These are phyloP conservation scores for Paradendryphiella salina DNA, from an alignment of 2,329 filamentous ascomycete species.

Conservation along the genomic window DNA sequence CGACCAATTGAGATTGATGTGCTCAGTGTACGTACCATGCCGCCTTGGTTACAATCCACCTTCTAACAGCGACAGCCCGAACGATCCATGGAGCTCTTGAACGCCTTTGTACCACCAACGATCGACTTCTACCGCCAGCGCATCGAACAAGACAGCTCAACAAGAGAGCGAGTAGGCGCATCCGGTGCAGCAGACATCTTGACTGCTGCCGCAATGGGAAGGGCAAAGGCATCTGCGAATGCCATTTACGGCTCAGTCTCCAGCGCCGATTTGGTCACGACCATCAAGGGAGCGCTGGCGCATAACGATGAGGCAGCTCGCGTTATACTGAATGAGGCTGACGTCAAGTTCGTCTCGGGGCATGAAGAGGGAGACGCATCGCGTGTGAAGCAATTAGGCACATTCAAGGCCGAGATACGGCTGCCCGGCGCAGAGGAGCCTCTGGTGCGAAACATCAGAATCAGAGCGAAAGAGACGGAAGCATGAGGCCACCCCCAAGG, in stretches of 20 bases:
- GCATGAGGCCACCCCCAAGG: constrained; percentile 14
- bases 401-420: constrained; percentile 57
- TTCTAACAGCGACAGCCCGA: constrained; percentile 44
- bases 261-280: constrained; percentile 55
- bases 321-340: constrained; percentile 54
- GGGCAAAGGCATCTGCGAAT: constrained; percentile 31
- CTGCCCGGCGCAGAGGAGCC: constrained; percentile 52
- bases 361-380: constrained; percentile 45
- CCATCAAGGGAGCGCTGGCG: constrained; percentile 54
- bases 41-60: background rate
- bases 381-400: constrained; percentile 58
- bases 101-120: constrained; percentile 52
- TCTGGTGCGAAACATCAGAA: constrained; percentile 38
- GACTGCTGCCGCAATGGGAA: constrained; percentile 41
- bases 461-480: constrained; percentile 37
- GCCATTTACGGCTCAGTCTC: constrained; percentile 60
- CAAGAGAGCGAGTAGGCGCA: constrained; percentile 37
- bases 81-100: constrained; percentile 53
- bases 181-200: constrained; percentile 44
- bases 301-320: constrained; percentile 57
- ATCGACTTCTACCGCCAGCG: constrained; percentile 55
- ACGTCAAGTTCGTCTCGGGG: constrained; percentile 55
- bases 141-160: constrained; percentile 45
- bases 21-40: constrained; percentile 42
- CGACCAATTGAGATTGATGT: constrained; percentile 48